These are phyloP conservation scores for Hirsutella thompsonii DNA, from an alignment of 2,329 filamentous ascomycete species.

Conservation along the genomic window DNA sequence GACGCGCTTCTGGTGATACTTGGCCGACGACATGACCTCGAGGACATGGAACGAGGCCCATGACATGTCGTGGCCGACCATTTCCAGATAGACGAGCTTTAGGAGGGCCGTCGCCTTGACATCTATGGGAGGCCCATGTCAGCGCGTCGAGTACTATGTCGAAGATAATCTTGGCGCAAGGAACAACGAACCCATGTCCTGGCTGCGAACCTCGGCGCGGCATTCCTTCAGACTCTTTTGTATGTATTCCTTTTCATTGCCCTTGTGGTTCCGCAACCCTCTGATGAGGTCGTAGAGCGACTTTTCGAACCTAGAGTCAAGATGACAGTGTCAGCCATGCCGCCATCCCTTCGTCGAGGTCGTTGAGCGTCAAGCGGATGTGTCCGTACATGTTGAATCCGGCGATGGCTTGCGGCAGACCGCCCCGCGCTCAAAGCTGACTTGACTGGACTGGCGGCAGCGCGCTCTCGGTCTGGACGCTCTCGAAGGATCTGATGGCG, in stretches of 20 bases:
- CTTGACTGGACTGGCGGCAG: neutral
- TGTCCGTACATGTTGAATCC: neutral
- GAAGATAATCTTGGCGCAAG: neutral
- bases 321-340: neutral
- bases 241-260: conserved; percentile 89
- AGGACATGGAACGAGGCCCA: conserved; percentile 98
- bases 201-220: conserved; percentile 76
- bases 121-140: conserved; percentile 35
- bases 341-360: neutral
- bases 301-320: conserved; percentile 77
- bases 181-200: conserved; percentile 67
- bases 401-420: neutral
- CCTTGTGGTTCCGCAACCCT: conserved; percentile 89
- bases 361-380: neutral
- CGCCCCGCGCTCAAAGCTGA: too few species aligned
- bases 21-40: conserved; percentile 95
- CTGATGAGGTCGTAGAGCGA: conserved; percentile 97
- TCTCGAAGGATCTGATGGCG: neutral
- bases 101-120: conserved; percentile 91
- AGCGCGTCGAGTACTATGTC: neutral
- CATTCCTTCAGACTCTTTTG: conserved; percentile 91
- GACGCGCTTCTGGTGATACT: conserved; percentile 89
- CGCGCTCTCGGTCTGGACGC: neutral
- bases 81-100: conserved; percentile 95
- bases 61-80: conserved; percentile 99